These are phyloP conservation scores for Citrus sp. DNA, from an alignment of 345 rosid genomes.

Conservation along the genomic window DNA sequence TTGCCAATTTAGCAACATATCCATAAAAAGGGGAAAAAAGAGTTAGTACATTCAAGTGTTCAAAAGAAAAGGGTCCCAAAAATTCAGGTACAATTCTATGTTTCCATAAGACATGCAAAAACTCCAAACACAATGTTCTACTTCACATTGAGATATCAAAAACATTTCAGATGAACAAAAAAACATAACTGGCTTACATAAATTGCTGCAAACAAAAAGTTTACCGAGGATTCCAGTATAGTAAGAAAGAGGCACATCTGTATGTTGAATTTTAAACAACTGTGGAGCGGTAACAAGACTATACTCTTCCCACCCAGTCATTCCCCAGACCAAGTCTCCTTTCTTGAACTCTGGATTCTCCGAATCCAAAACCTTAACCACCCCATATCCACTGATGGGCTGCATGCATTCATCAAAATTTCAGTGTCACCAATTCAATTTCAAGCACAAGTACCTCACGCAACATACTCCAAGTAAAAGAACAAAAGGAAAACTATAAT, in stretches of 20 bases:
- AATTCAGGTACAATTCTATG: too few relatives aligned
- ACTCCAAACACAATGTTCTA: too few relatives aligned
- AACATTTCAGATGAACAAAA: too few relatives aligned
- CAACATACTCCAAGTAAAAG: neutral
- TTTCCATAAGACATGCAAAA: too few relatives aligned
- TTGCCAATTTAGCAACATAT: neutral
- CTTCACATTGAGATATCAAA: too few relatives aligned
- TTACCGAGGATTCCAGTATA: conserved; percentile 41
- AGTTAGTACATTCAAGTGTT: too few relatives aligned
- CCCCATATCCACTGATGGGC: conserved; percentile 60
- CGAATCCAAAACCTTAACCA: conserved; percentile 57
- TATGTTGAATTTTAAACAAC: conserved; percentile 46
- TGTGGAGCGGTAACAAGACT: neutral
- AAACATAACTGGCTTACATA: too few relatives aligned
- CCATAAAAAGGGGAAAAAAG: neutral
- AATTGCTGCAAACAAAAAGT: too few relatives aligned
- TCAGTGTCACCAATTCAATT: neutral
- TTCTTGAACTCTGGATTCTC: conserved; percentile 37
- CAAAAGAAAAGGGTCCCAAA: too few relatives aligned
- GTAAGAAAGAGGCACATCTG: conserved; percentile 56
- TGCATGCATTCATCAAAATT: conserved; percentile 9
- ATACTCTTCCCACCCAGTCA: conserved; percentile 73
- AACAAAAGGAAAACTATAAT: neutral
- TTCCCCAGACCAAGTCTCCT: conserved; percentile 59
- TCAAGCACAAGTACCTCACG: neutral